phyloP scores from a whole-genome alignment of 257 asterid genomes.

The Coffea canephora region DNA sequence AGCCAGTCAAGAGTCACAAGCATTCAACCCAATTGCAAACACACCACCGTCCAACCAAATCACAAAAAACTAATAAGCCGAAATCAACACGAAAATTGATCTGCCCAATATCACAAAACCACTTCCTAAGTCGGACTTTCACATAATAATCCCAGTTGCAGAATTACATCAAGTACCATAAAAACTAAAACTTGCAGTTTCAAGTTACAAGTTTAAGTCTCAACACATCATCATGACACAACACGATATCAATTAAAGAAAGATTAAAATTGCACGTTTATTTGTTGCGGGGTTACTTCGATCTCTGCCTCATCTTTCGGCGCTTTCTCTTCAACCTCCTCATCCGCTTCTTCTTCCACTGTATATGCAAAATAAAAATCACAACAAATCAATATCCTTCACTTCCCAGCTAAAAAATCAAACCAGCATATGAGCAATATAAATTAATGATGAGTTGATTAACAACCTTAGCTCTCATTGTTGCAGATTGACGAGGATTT shows the following conservation, averaged over 20 bases:
- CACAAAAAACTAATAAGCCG: not conserved
- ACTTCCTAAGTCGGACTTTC: not conserved
- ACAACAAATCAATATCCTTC: not conserved
- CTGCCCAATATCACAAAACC: not conserved
- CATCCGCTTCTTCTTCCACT: constrained; percentile 71
- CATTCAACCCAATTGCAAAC: not conserved
- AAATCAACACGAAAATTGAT: not conserved
- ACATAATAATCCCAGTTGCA: not conserved
- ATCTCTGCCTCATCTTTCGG: constrained; percentile 59
- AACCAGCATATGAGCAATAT: not conserved
- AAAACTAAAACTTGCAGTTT: not conserved
- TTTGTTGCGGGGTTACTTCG: constrained; percentile 31
- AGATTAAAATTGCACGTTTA: not conserved
- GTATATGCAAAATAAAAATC: not conserved
- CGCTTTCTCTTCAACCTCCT: constrained; percentile 67
- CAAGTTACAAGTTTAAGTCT: not conserved
- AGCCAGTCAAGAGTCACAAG: not conserved
- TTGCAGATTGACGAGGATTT: not conserved
- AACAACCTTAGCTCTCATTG: constrained; percentile 23
- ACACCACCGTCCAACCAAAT: not conserved
- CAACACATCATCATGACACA: not conserved
- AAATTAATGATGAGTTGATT: not conserved
- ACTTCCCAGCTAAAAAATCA: not conserved
- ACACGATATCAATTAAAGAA: not conserved
- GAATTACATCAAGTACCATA: constrained; percentile 9